Evolutionary conservation across 495 filamentous ascomycete species (phyloP).

Genomic region (Chaetomium cochliodes): DNA sequence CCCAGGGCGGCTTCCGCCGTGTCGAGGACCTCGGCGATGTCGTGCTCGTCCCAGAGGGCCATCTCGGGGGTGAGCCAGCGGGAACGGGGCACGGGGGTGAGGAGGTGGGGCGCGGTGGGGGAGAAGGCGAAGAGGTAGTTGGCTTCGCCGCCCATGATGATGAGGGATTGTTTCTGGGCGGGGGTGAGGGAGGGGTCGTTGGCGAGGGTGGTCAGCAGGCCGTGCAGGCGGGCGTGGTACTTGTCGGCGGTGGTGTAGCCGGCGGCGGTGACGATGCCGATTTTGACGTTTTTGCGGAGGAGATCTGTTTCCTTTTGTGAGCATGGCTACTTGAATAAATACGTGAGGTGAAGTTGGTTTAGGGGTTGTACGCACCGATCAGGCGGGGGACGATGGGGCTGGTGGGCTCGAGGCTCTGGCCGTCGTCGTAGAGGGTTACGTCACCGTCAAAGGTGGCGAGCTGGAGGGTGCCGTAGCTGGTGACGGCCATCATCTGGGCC

Average conservation of each 20-base stretch:
- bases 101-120: conserved; percentile 50
- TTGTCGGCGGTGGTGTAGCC: conserved; percentile 84
- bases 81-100: conserved; percentile 61
- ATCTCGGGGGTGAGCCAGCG: conserved; percentile 88
- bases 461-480: conserved; percentile 64
- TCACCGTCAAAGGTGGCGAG: conserved; percentile 97
- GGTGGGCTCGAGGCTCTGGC: conserved; percentile 65
- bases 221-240: conserved; percentile 81
- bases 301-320: too few relatives aligned
- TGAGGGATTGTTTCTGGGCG: conserved; percentile 67
- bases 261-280: conserved; percentile 95
- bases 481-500: conserved; percentile 84
- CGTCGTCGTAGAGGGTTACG: conserved; percentile 95
- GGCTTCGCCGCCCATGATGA: conserved; percentile 84
- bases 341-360: too few relatives aligned
- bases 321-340: too few relatives aligned
- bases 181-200: conserved; percentile 56
- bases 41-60: conserved; percentile 74
- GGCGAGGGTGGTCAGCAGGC: conserved; percentile 80
- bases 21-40: conserved; percentile 77
- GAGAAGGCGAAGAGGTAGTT: conserved; percentile 85
- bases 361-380: conserved; percentile 42
- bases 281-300: conserved; percentile 60
- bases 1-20: conserved; percentile 78
- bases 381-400: conserved; percentile 81